These are phyloP conservation scores for Candida broadrunensis DNA, from an alignment of 805 yeast genomes.

Conservation along the genomic window DNA sequence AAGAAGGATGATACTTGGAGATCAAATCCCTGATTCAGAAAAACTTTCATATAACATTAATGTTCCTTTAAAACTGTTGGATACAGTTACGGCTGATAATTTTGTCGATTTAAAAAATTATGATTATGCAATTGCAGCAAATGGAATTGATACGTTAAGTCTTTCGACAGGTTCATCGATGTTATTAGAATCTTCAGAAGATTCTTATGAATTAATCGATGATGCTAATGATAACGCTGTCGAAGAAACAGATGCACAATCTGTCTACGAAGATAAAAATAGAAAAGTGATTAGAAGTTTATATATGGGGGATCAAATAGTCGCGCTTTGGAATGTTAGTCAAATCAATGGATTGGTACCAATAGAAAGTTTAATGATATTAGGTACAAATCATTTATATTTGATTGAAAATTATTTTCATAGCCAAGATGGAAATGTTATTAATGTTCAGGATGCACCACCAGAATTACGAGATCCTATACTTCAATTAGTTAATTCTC, in stretches of 20 bases:
- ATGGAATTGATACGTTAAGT: constrained; percentile 25
- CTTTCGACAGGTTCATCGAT: constrained; percentile 10
- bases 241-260: constrained; percentile 2
- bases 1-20: constrained; percentile 55
- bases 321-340: constrained; percentile 72
- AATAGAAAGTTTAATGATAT: constrained; percentile 68
- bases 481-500: constrained; percentile 59
- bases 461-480: constrained; percentile 62
- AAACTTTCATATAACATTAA: constrained; percentile 38
- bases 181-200: constrained; percentile 13
- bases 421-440: constrained; percentile 47
- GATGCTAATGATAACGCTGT: constrained; percentile 6
- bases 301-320: constrained; percentile 66
- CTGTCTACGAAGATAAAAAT: constrained; percentile 60
- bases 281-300: constrained; percentile 70
- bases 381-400: constrained; percentile 65
- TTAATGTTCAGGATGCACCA: constrained; percentile 68
- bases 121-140: constrained; percentile 14
- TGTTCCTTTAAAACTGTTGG: constrained; percentile 30
- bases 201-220: constrained; percentile 44
- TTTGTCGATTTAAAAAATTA: constrained; percentile 15
- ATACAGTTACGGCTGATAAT: constrained; percentile 4
- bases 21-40: constrained; percentile 44
- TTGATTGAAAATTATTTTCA: constrained; percentile 69
- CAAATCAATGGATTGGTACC: constrained; percentile 75